Conservation (phyloP, 108 stramenopile species). For the Conticribra guillardii region DNA sequence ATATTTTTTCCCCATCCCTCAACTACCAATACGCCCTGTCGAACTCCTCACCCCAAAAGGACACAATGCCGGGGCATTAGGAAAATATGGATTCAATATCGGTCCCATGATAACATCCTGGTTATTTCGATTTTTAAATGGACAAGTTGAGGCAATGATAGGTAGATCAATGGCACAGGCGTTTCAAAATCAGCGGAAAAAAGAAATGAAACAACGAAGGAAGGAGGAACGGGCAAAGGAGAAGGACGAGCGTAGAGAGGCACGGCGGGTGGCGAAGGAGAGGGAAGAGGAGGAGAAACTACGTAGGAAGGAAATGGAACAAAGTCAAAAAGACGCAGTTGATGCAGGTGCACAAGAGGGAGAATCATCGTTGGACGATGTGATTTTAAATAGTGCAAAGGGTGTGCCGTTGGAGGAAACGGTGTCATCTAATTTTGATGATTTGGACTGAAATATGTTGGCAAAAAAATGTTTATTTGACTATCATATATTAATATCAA, state of each 20-base stretch:
- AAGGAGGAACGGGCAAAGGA: slow-evolving; percentile 44
- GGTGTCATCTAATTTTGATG: no score
- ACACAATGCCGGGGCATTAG: slow-evolving; percentile 51
- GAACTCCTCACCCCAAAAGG: slow-evolving; percentile 69
- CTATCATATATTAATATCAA: no score
- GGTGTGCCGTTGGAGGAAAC: no score
- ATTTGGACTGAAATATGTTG: no score
- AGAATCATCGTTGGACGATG: slow-evolving; percentile 8
- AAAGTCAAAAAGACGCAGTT: not conserved
- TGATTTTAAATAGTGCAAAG: no score
- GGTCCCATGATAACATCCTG: slow-evolving; percentile 88
- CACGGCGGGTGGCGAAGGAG: slow-evolving; percentile 11
- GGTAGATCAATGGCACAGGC: slow-evolving; percentile 68
- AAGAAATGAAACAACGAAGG: slow-evolving; percentile 37
- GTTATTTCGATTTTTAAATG: slow-evolving; percentile 70
- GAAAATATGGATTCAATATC: slow-evolving; percentile 79
- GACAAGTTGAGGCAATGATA: slow-evolving; percentile 65
- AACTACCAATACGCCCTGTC: slow-evolving; percentile 71
- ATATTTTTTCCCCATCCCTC: slow-evolving; percentile 84
- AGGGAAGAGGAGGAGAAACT: not conserved
- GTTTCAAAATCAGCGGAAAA: slow-evolving; percentile 50
- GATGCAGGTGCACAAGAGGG: slow-evolving; percentile 7
- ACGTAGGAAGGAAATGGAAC: not conserved
- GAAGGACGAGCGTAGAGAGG: slow-evolving; percentile 30
- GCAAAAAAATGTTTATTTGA: no score